Conservation (phyloP, 2,329 filamentous ascomycete genomes). For the Claviceps quebecensis region DNA sequence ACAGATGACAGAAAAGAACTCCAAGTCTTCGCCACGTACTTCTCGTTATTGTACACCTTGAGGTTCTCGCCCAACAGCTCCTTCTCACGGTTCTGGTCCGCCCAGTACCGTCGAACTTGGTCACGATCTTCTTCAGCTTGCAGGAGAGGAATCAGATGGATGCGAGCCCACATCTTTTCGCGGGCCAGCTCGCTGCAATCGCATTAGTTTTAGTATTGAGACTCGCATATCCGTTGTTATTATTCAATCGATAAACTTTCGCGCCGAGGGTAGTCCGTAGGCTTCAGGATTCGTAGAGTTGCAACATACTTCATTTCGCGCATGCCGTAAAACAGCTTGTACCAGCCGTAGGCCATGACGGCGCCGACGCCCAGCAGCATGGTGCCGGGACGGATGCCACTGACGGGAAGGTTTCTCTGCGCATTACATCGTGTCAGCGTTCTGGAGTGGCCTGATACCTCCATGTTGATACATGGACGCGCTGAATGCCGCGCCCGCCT, state of each 20-base stretch:
- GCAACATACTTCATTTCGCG: slow-evolving; percentile 74
- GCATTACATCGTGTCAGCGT: background rate
- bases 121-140: slow-evolving; percentile 97
- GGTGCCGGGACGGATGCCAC: slow-evolving; percentile 72
- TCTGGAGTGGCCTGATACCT: background rate
- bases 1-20: background rate
- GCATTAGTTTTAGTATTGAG: background rate
- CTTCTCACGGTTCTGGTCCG: slow-evolving; percentile 82
- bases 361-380: slow-evolving; percentile 64
- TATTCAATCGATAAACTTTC: too few species aligned
- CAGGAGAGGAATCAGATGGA: slow-evolving; percentile 83
- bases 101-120: slow-evolving; percentile 72
- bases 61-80: slow-evolving; percentile 72
- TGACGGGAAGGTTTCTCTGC: slow-evolving; percentile 81
- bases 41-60: slow-evolving; percentile 76
- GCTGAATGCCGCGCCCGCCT: too few species aligned
- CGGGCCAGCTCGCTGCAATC: slow-evolving; percentile 67
- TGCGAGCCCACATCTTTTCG: slow-evolving; percentile 97
- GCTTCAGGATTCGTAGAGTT: background rate
- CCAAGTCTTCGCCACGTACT: slow-evolving; percentile 39
- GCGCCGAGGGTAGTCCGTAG: background rate
- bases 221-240: too few species aligned
- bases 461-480: background rate
- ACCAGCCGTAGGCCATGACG: slow-evolving; percentile 85
- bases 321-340: slow-evolving; percentile 66